Conservation (phyloP, 1,284 basidiomycete species). For the Ceratobasidium sp. region DNA sequence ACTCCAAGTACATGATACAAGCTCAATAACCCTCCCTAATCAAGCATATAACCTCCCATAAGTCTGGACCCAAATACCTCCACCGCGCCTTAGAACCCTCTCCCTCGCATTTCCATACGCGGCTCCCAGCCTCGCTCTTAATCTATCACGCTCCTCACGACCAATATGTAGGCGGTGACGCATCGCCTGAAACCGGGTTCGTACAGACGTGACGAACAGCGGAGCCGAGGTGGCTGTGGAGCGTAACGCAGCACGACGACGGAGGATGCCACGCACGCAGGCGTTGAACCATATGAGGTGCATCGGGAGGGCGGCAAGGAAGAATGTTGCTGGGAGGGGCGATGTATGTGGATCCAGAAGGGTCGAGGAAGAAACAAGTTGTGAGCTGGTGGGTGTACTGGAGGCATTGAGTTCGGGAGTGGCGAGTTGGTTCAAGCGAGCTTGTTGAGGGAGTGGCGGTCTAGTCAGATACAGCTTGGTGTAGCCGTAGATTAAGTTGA, state of each 20-base stretch:
- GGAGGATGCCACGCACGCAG: slow-evolving; percentile 66
- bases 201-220: slow-evolving; percentile 10
- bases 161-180: slow-evolving; percentile 5
- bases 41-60: not conserved
- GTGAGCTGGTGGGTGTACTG: slow-evolving; percentile 35
- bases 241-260: slow-evolving; percentile 53
- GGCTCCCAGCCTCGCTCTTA: slow-evolving; percentile 26
- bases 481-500: slow-evolving; percentile 60
- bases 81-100: slow-evolving; percentile 13
- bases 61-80: not conserved
- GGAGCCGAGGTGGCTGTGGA: slow-evolving; percentile 33
- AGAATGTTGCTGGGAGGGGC: slow-evolving; percentile 60
- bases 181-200: slow-evolving; percentile 28
- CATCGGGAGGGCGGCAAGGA: slow-evolving; percentile 64
- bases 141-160: slow-evolving; percentile 21
- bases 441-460: not conserved
- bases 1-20: not conserved
- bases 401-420: not conserved
- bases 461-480: slow-evolving; percentile 56
- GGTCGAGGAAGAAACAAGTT: not conserved
- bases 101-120: slow-evolving; percentile 33
- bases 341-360: slow-evolving; percentile 54
- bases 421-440: no score
- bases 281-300: slow-evolving; percentile 70
- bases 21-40: not conserved